Evolutionary conservation across 352 stramenopile species (phyloP), one percentile per base, ranked within the genome.

Genomic region (Pythium plurisporium): DNA sequence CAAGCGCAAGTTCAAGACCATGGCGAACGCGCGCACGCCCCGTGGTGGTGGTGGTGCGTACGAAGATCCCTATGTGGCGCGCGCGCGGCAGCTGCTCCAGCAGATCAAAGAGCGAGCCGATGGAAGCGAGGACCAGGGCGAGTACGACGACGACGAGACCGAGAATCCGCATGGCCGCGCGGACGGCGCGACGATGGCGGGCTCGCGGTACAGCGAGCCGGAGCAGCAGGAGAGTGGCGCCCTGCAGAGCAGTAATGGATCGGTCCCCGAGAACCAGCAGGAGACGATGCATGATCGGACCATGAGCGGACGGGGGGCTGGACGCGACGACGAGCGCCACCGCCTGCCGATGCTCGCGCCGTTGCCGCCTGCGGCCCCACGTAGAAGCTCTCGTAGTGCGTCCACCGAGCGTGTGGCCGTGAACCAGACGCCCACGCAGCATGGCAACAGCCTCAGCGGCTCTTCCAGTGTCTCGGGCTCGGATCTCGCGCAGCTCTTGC

Each of bases 1-100:
- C 49, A 57, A 57, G 49, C 49, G 49, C 49, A 57, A 57, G 49
- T 57, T 57, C 37, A 57, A 57, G 49, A 48, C 49, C 37, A 47
- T 48, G 49, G 40, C 27, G 25, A 22, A 10, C 25, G n/a, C 31
- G 41, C 43, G 25, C 27, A 19, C 2, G 25, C 14, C 43, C 26
- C 43, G 43, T 26, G 7, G 30, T 17, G 37, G 17, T 26, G 37
- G 17, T 12, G 19, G 22, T 15, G 49, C n/a, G n/a, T n/a, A n/a
- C n/a, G n/a, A 46, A 15, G 37, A 57, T 19, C 49, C 49, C 15
- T 57, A 38, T 38, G 19, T 36, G 4, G 19, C 25, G 38, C 38
- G 29, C 25, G 36, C 49, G 6, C n/a, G 15, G 25, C 36, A 48
- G 25, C 36, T 57, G 17, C 12, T 48, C 25, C 20, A 25, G 36